phyloP scores from a whole-genome alignment of 1,284 basidiomycete species.

The Tilletia horrida region DNA sequence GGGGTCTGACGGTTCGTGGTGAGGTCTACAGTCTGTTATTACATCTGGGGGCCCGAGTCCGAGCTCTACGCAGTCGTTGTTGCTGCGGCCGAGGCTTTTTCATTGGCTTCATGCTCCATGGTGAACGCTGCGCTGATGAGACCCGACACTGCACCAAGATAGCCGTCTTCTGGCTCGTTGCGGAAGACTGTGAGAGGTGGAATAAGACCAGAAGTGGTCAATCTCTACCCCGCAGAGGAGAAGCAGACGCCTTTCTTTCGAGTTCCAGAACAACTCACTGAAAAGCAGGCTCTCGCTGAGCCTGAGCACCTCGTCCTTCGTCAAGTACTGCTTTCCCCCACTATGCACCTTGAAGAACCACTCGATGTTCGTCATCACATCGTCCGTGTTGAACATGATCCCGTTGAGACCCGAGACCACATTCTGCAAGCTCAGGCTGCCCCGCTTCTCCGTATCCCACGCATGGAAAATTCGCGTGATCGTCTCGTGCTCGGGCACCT shows the following conservation, averaged over 20 bases:
- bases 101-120: background rate
- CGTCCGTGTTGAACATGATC: slow-evolving; percentile 71
- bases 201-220: slow-evolving; percentile 18
- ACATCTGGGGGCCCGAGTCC: too few species aligned
- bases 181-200: slow-evolving; percentile 69
- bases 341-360: slow-evolving; percentile 93
- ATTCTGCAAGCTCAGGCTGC: slow-evolving; percentile 44
- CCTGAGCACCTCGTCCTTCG: slow-evolving; percentile 87
- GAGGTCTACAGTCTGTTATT: too few species aligned
- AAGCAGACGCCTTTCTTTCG: background rate
- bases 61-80: too few species aligned
- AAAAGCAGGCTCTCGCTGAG: slow-evolving; percentile 83
- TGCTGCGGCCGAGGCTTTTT: background rate
- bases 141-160: slow-evolving; percentile 63
- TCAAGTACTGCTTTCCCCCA: slow-evolving; percentile 87
- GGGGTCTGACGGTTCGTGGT: too few species aligned
- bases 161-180: slow-evolving; percentile 92
- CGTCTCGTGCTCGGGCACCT: slow-evolving; percentile 48
- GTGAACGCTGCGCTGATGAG: slow-evolving; percentile 32
- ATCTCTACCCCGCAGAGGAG: background rate
- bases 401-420: slow-evolving; percentile 76
- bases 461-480: slow-evolving; percentile 41
- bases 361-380: slow-evolving; percentile 95
- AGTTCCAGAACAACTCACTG: slow-evolving; percentile 60
- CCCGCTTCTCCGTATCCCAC: slow-evolving; percentile 50